Evolutionary conservation across 345 rosid species (phyloP), one percentile per base, ranked within the genome.

Genomic region (Carallia pectinifolia): DNA sequence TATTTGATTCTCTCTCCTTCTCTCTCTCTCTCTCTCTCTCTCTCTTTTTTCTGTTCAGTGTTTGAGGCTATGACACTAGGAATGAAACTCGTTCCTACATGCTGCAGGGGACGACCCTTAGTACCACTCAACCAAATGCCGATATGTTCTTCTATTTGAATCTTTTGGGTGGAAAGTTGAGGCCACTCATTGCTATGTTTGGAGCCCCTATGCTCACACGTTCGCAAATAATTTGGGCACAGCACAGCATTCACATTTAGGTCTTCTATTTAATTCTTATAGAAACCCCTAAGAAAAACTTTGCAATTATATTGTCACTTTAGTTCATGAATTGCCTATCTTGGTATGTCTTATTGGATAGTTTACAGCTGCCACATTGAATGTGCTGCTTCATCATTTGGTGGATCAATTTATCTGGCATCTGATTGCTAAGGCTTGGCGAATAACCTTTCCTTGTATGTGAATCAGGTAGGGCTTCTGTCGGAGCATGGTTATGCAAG

Each of bases 401-500:
- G 60, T 40, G 75, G 55, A 44, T 62, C 73, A 31, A 50, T 31
- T 44, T 68, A 19, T 64, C 61, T 53, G 64, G 62, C 4, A 61
- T 61, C 39, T 48, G 29, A 52, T 55, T 61, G 4, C 29, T 58
- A 54, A 68, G 37, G 64, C 40, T 71, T 29, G 30, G 64, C 58
- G 23, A 70, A 33, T 61, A 66, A 19, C 69, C 76, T 82, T 60
- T 17, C 62, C 62, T 66, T 58, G 71, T 34, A 33, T 58, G 9
- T 69, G 63, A 48, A 78, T 75, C 84, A 96, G 99, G 98, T 92
- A 62, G 98, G 96, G 47, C 77, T 96, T 47, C 83, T 79, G 67
- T 65, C 85, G 50, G 96, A 90, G 76, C 79, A 85, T 62, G 92
- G 91, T 52, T 96, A 96, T 66, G 89, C 97, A 16, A 85, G 90